Conservation (phyloP, 2,329 filamentous ascomycete species). For the Microascus cirrosus region DNA sequence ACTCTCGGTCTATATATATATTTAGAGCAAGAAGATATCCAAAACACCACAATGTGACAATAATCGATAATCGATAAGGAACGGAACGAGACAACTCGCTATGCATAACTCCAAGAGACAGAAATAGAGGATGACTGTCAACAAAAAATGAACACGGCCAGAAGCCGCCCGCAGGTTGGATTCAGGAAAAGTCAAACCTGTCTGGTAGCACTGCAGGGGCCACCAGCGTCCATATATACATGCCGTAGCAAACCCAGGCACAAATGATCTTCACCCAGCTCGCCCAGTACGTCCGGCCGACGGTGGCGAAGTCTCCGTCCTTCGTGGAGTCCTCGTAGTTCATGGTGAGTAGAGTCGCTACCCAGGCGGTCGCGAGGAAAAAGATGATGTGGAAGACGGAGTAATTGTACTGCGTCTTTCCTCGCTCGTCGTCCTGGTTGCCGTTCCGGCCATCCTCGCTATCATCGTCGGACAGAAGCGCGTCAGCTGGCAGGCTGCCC, state of each 20-base stretch:
- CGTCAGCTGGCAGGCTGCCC: slow-evolving; percentile 83
- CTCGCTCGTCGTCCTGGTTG: slow-evolving; percentile 76
- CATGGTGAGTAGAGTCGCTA: slow-evolving; percentile 75
- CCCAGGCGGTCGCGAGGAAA: slow-evolving; percentile 91
- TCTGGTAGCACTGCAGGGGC: slow-evolving; percentile 81
- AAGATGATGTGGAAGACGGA: slow-evolving; percentile 95
- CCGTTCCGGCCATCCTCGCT: slow-evolving; percentile 48
- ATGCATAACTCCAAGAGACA: not conserved
- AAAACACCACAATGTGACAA: not conserved
- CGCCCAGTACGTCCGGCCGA: slow-evolving; percentile 91
- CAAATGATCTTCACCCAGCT: slow-evolving; percentile 99
- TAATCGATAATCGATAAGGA: not conserved
- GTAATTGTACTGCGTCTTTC: slow-evolving; percentile 91
- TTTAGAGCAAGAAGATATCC: slow-evolving; percentile 5
- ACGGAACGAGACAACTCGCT: not conserved
- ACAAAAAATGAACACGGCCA: not conserved
- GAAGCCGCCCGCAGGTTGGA: not conserved
- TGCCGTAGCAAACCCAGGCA: slow-evolving; percentile 88
- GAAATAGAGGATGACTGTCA: not conserved
- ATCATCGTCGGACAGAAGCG: slow-evolving; percentile 63
- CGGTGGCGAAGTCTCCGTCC: slow-evolving; percentile 72
- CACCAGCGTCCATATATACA: slow-evolving; percentile 88
- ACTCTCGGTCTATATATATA: slow-evolving; percentile 4
- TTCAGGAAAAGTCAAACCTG: slow-evolving; percentile 56
- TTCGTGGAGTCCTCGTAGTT: slow-evolving; percentile 56